Conservation (phyloP, 257 asterid genomes). For the Linderniella brevidens region DNA sequence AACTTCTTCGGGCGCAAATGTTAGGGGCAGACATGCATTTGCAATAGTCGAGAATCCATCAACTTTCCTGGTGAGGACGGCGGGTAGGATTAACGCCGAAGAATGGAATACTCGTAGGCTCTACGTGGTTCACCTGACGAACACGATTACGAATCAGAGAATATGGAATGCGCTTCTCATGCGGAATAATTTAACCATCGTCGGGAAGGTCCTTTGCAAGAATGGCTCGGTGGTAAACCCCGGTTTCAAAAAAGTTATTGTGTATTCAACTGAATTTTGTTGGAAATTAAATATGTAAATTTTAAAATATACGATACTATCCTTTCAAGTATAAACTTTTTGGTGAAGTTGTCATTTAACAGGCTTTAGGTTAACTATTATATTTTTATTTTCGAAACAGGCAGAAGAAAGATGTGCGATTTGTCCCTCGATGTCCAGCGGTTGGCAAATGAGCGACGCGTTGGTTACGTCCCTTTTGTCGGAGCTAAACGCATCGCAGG, state of each 20-base stretch:
- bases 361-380: too few species aligned
- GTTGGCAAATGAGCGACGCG: too few species aligned
- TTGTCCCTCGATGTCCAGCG: too few species aligned
- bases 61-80: slow-evolving; percentile 15
- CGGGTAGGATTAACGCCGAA: slow-evolving; percentile 5
- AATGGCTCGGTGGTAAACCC: slow-evolving; percentile 18
- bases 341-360: too few species aligned
- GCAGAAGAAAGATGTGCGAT: neutral
- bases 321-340: too few species aligned
- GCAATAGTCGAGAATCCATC: slow-evolving; percentile 20
- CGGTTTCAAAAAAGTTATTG: neutral
- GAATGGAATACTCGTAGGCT: slow-evolving; percentile 3
- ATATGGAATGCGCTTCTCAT: slow-evolving; percentile 32
- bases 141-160: slow-evolving; percentile 18
- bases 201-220: slow-evolving; percentile 18
- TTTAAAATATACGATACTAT: too few species aligned
- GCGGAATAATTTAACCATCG: slow-evolving; percentile 17
- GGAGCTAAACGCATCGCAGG: slow-evolving; percentile 29
- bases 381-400: too few species aligned
- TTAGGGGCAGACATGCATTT: slow-evolving; percentile 17
- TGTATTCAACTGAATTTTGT: neutral
- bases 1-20: slow-evolving; percentile 7
- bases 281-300: too few species aligned
- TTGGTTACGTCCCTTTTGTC: slow-evolving; percentile 4
- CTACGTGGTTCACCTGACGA: slow-evolving; percentile 26